Conservation (phyloP, 75 land plant species). For the Larix kaempferi region DNA sequence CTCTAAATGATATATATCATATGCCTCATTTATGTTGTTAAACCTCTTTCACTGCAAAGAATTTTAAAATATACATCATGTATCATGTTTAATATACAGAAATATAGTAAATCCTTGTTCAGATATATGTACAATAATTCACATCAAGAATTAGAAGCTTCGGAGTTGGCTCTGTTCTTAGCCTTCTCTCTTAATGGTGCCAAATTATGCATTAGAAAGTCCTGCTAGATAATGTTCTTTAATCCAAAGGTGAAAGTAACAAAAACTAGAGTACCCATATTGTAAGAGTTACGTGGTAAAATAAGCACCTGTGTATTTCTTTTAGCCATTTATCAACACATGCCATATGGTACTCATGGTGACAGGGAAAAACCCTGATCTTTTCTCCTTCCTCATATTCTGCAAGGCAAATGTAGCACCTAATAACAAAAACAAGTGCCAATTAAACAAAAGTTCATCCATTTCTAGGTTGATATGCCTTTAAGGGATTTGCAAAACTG, state of each 20-base stretch:
- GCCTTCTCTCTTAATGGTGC: background rate
- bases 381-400: conserved; percentile 92
- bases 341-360: conserved; percentile 82
- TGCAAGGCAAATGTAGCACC: conserved; percentile 87
- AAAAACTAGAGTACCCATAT: background rate
- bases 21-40: too few relatives aligned
- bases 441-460: conserved; percentile 2
- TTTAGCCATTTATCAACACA: conserved; percentile 98
- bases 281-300: background rate
- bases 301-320: conserved; percentile 80
- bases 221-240: background rate
- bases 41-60: background rate
- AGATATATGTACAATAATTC: conserved; percentile 4
- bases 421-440: conserved; percentile 6
- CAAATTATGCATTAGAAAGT: background rate
- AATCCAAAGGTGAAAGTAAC: background rate
- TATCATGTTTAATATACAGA: background rate
- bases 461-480: background rate
- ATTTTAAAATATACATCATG: conserved; percentile 1
- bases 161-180: background rate
- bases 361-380: conserved; percentile 76
- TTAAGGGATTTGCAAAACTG: too few relatives aligned
- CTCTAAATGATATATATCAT: background rate
- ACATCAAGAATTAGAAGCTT: background rate
- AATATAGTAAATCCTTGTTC: background rate